Evolutionary conservation across 2,329 filamentous ascomycete species (phyloP).

Genomic region (Trichoderma pleuroti): DNA sequence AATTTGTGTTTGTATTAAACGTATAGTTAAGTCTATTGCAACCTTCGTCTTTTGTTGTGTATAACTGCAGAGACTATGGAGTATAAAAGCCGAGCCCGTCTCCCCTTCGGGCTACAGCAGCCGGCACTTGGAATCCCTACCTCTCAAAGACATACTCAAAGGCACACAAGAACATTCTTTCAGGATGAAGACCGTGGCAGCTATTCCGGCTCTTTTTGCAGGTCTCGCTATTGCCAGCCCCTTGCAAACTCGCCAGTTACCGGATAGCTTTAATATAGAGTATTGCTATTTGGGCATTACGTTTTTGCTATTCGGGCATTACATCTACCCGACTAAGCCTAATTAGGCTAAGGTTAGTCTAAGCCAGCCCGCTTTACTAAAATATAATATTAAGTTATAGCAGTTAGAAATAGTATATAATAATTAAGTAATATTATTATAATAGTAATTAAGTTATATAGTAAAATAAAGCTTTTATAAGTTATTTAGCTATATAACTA

Average conservation of each 20-base stretch:
- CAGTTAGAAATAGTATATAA: too few species aligned
- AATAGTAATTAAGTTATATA: too few species aligned
- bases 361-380: too few species aligned
- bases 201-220: not conserved
- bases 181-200: not conserved
- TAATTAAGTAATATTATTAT: too few species aligned
- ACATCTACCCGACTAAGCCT: too few species aligned
- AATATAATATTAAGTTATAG: too few species aligned
- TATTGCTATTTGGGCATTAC: too few species aligned
- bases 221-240: not conserved
- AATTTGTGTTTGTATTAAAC: not conserved
- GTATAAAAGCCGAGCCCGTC: not conserved
- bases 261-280: not conserved
- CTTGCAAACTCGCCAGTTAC: not conserved
- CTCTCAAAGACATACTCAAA: not conserved
- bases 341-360: too few species aligned
- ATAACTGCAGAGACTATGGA: not conserved
- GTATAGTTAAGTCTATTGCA: not conserved
- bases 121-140: not conserved
- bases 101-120: not conserved
- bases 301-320: too few species aligned
- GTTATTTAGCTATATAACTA: too few species aligned
- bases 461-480: too few species aligned
- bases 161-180: not conserved
- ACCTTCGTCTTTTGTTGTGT: not conserved